Base-by-base conservation (phyloP, 2,329 filamentous ascomycete genomes). In the Ophiostoma ulmi region DNA sequence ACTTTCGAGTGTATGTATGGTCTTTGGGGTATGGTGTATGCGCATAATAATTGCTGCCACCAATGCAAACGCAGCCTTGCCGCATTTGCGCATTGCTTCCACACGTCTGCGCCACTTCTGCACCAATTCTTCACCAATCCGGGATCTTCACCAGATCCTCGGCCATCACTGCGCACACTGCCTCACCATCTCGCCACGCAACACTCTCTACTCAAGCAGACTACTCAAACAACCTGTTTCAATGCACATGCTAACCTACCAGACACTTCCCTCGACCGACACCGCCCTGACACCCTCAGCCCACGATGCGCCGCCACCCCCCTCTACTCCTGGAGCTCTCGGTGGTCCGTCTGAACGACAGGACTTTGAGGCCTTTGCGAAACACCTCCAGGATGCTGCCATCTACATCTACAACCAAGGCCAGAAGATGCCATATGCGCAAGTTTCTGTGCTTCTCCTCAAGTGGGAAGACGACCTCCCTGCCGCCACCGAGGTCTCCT, bases 301-400 rank as follows among this genome's bases (percentile, higher is more conserved):
- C 22, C 72, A 73, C 22, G 22, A 72, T 70, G 69, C 72, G 61
- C 73, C 67, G 63, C 48, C 48, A 20, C 69, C 69, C 26, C 58
- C 48, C 61, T 71, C 68, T 65, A 63, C 36, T 69, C 74, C 70
- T 75, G 75, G 14, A 72, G 74, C 73, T 13, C 35, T 74, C 6
- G 72, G 52, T 10, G 31, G 35, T 36, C 20, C 36, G 2, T 65
- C 76, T 35, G 77, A 87, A 75, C 83, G 85, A 74, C 83, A 87
- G 78, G 87, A 89, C 75, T 90, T 90, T 79, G 88, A 90, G 78
- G 84, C 86, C 69, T 90, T 90, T 76, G 88, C 87, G 72, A 84
- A 87, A 66, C 88, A 90, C 79, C 83, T 90, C 64, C 88, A 90
- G 77, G 88, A 90, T 83, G 88, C 87, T 68, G 87, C 88, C 74